These are phyloP conservation scores for Brasenia schreberi DNA, from an alignment of 164 flowering plant genomes.

Conservation along the genomic window DNA sequence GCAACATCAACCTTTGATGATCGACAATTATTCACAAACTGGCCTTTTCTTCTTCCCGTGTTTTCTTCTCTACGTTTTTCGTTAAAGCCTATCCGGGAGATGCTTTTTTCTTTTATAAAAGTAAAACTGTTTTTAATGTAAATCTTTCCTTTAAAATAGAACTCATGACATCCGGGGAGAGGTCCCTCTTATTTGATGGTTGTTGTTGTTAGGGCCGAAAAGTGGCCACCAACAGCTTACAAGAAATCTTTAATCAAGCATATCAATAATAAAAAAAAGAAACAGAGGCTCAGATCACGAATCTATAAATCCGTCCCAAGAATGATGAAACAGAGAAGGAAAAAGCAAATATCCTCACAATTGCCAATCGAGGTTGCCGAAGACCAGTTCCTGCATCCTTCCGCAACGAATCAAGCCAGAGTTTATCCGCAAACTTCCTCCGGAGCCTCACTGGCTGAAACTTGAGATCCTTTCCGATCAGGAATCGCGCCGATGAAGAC, in stretches of 20 bases:
- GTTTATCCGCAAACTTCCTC: constrained; percentile 15
- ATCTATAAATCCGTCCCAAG: not conserved
- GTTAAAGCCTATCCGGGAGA: no score
- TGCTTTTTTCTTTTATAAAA: no score
- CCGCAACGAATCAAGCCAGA: constrained; percentile 33
- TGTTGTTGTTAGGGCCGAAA: not conserved
- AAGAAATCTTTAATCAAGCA: not conserved
- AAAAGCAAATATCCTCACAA: constrained; percentile 34
- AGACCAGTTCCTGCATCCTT: constrained; percentile 31
- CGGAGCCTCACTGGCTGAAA: constrained; percentile 25
- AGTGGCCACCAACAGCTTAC: not conserved
- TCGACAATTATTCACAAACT: no score
- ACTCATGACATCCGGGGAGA: no score
- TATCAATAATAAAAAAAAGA: not conserved
- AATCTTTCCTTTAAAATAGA: no score
- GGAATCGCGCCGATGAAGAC: constrained; percentile 22
- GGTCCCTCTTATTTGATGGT: not conserved
- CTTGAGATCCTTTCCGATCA: constrained; percentile 38
- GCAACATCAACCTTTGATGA: no score
- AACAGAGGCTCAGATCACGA: not conserved
- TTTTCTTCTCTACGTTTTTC: no score
- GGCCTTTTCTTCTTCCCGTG: no score
- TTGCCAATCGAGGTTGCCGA: constrained; percentile 52
- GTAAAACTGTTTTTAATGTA: no score
- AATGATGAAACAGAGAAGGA: not conserved